Evolutionary conservation across 2,329 filamentous ascomycete species (phyloP).

Genomic region (Chrysosporium keratinophilum): DNA sequence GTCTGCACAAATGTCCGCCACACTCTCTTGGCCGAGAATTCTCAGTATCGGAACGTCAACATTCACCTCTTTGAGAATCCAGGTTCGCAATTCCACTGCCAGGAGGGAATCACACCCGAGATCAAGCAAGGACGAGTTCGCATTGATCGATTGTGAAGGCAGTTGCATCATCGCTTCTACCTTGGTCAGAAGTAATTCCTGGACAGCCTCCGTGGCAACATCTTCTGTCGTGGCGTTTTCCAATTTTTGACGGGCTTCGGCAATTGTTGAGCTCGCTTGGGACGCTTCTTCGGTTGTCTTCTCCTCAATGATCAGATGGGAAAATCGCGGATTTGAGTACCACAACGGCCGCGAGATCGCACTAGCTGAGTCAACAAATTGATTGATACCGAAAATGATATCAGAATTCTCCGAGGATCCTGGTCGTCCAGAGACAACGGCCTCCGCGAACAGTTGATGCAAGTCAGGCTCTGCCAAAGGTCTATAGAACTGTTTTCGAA

Average conservation of each 20-base stretch:
- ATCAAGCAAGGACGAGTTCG: conserved; percentile 6
- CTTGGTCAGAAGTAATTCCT: too few relatives aligned
- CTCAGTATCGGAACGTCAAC: conserved; percentile 13
- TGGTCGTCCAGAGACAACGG: conserved; percentile 36
- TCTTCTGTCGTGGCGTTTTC: too few relatives aligned
- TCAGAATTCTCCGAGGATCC: conserved; percentile 34
- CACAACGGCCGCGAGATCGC: not conserved
- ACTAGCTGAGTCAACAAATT: too few relatives aligned
- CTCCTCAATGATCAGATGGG: not conserved
- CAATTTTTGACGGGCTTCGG: too few relatives aligned
- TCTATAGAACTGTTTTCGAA: conserved; percentile 31
- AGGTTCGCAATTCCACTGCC: conserved; percentile 14
- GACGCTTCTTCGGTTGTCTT: too few relatives aligned
- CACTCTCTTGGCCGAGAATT: conserved; percentile 1
- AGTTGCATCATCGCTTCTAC: too few relatives aligned
- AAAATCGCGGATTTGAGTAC: not conserved
- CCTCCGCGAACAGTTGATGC: conserved; percentile 45
- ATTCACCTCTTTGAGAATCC: conserved; percentile 14
- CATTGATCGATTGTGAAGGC: not conserved
- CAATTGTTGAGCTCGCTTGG: too few relatives aligned
- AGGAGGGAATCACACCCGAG: conserved; percentile 14
- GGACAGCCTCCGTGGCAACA: too few relatives aligned
- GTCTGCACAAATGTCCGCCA: not conserved
- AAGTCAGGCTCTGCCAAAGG: conserved; percentile 43
- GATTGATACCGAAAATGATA: conserved; percentile 26